phyloP scores from a whole-genome alignment of 495 filamentous ascomycete species.

The Lasiosphaeria miniovina region DNA sequence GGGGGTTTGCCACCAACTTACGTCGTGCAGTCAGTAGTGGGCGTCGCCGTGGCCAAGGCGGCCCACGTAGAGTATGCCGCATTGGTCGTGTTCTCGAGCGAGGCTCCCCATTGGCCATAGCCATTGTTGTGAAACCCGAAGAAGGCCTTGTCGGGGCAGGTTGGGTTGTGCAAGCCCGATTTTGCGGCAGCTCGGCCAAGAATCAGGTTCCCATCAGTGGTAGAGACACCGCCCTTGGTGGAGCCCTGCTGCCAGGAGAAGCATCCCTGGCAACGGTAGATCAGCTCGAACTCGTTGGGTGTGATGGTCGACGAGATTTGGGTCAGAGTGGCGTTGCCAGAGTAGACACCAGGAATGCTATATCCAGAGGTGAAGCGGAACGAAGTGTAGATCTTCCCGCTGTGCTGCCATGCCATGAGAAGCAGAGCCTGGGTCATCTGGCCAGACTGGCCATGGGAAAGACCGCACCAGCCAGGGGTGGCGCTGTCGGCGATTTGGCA shows the following conservation, averaged over 20 bases:
- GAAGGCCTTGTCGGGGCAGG: constrained; percentile 31
- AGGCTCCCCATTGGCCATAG: constrained; percentile 42
- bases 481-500: constrained; percentile 25
- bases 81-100: constrained; percentile 41
- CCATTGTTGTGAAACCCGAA: constrained; percentile 37
- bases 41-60: constrained; percentile 35
- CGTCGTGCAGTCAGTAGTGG: constrained; percentile 39
- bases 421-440: constrained; percentile 58
- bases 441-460: constrained; percentile 49
- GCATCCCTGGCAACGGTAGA: constrained; percentile 64
- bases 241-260: constrained; percentile 48
- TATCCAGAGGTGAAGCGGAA: constrained; percentile 59
- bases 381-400: constrained; percentile 49
- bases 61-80: constrained; percentile 50
- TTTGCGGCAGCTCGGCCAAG: constrained; percentile 30
- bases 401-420: constrained; percentile 55
- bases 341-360: constrained; percentile 53
- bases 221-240: constrained; percentile 22
- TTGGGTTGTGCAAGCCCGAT: constrained; percentile 20
- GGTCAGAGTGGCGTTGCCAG: constrained; percentile 55
- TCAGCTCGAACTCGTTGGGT: constrained; percentile 50
- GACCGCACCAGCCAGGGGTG: constrained; percentile 52
- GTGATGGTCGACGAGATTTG: constrained; percentile 57
- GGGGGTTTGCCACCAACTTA: constrained; percentile 13
- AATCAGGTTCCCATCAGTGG: constrained; percentile 22